A percentile compares a stretch with the other conserved stretches of the same genome.
These are phyloP conservation scores for Penicillium longicatenatum DNA, from an alignment of 495 filamentous ascomycete species.

Conservation along the genomic window DNA sequence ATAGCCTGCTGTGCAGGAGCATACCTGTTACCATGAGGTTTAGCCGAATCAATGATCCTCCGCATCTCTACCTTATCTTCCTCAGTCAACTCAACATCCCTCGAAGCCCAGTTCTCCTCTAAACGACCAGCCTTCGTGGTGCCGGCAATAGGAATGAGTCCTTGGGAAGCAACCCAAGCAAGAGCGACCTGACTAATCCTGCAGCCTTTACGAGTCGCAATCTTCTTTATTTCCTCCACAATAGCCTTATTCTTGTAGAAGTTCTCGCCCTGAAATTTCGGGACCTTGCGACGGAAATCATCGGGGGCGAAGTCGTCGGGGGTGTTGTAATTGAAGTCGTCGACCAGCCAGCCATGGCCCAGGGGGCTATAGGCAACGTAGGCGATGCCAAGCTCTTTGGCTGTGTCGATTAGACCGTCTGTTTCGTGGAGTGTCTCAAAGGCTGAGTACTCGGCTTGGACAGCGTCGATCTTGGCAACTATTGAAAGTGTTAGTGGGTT, in stretches of 20 bases:
- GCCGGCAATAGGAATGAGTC: constrained; percentile 50
- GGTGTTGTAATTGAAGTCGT: constrained; percentile 43
- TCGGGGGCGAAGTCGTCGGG: constrained; percentile 47
- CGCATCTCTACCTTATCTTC: constrained; percentile 42
- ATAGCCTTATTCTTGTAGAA: constrained; percentile 51
- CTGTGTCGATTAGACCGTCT: constrained; percentile 41
- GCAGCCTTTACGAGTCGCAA: constrained; percentile 41
- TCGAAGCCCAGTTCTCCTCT: constrained; percentile 45
- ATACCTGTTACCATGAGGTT: constrained; percentile 33
- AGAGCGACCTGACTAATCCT: constrained; percentile 44
- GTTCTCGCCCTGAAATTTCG: constrained; percentile 54
- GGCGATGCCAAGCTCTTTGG: constrained; percentile 43
- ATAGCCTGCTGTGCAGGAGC: not conserved
- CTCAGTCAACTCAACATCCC: constrained; percentile 38
- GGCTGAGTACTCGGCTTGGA: constrained; percentile 54
- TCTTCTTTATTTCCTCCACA: constrained; percentile 46
- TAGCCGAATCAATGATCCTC: constrained; percentile 40
- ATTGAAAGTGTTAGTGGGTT: constrained; percentile 5
- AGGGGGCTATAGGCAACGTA: constrained; percentile 50
- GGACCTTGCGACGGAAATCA: constrained; percentile 44
- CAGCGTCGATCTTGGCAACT: constrained; percentile 54
- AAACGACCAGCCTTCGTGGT: constrained; percentile 47
- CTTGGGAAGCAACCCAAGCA: constrained; percentile 50
- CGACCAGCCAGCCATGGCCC: constrained; percentile 49
- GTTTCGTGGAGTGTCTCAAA: constrained; percentile 52